Percentiles rank a stretch among this genome's conserved stretches.
Evolutionary conservation across 768 basidiomycete genomes (phyloP).

Genomic region (Hypholoma sublateritium): DNA sequence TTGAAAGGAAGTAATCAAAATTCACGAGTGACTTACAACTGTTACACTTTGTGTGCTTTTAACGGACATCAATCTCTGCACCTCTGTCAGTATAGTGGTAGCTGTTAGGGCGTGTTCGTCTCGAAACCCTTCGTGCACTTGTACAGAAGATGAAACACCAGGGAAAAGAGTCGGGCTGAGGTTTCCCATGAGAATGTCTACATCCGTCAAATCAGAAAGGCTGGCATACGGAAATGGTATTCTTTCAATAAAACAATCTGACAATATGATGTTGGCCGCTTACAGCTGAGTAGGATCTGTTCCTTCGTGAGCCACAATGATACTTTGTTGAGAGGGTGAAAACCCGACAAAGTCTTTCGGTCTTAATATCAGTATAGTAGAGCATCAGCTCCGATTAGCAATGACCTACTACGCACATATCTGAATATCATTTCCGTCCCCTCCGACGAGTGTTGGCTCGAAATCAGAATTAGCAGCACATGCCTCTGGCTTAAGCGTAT

Average conservation of each 20-base stretch:
- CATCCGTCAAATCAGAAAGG: slow-evolving; percentile 47
- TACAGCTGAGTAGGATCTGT: slow-evolving; percentile 58
- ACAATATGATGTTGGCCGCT: slow-evolving; percentile 9
- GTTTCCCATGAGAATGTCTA: slow-evolving; percentile 33
- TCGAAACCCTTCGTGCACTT: slow-evolving; percentile 51
- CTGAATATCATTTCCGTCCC: slow-evolving; percentile 4
- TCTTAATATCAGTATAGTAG: not conserved
- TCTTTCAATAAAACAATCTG: not conserved
- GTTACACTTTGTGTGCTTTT: slow-evolving; percentile 20
- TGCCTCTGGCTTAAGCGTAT: not conserved
- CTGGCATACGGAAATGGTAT: slow-evolving; percentile 20
- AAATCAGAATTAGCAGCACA: slow-evolving; percentile 5
- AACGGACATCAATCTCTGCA: slow-evolving; percentile 35
- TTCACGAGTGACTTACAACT: slow-evolving; percentile 52
- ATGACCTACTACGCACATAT: not conserved
- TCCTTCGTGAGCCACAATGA: slow-evolving; percentile 64
- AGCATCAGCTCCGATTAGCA: too few species aligned
- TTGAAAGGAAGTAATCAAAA: too few species aligned
- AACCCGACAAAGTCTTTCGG: slow-evolving; percentile 54
- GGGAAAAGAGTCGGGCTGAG: slow-evolving; percentile 50
- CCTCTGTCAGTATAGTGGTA: slow-evolving; percentile 37
- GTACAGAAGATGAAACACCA: slow-evolving; percentile 38
- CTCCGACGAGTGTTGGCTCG: slow-evolving; percentile 5
- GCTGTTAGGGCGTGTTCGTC: slow-evolving; percentile 41
- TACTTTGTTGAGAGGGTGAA: slow-evolving; percentile 46